Evolutionary conservation across 768 basidiomycete genomes (phyloP).

Genomic region (Tephrocybe rancida): DNA sequence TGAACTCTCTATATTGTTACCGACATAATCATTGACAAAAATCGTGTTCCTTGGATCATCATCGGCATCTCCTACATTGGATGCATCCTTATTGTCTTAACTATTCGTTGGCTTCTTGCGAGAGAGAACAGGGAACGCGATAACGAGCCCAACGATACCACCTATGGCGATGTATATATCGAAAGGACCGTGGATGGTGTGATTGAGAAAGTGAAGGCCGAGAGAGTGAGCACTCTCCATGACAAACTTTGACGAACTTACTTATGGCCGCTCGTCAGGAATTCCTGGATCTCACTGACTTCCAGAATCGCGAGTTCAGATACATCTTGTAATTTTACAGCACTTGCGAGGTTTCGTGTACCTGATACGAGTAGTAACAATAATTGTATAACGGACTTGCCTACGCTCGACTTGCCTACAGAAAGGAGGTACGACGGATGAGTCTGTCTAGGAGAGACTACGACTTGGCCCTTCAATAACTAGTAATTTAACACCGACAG

Average conservation of each 20-base stretch:
- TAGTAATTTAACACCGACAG: too few species aligned
- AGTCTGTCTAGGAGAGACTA: too few species aligned
- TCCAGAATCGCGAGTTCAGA: conserved; percentile 71
- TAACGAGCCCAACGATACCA: conserved; percentile 49
- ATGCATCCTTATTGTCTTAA: conserved; percentile 49
- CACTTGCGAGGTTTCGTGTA: not conserved
- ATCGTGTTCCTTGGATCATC: conserved; percentile 77
- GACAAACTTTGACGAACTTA: too few species aligned
- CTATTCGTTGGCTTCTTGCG: conserved; percentile 54
- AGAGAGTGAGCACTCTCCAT: conserved; percentile 50
- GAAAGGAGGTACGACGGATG: too few species aligned
- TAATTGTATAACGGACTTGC: too few species aligned
- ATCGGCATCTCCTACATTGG: conserved; percentile 64
- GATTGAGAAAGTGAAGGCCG: conserved; percentile 56
- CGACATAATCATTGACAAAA: conserved; percentile 43
- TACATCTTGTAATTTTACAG: conserved; percentile 55
- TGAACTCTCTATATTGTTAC: not conserved
- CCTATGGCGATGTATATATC: conserved; percentile 65
- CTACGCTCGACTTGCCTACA: too few species aligned
- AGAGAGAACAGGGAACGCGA: conserved; percentile 70
- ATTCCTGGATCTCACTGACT: conserved; percentile 74
- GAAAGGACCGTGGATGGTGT: conserved; percentile 57
- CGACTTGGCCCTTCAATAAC: too few species aligned
- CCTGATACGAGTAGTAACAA: not conserved
- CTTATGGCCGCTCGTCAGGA: conserved; percentile 40